Percentiles rank a stretch among this genome's conserved stretches.
phyloP scores from a whole-genome alignment of 768 basidiomycete genomes.

The Stropharia rugosoannulata region DNA sequence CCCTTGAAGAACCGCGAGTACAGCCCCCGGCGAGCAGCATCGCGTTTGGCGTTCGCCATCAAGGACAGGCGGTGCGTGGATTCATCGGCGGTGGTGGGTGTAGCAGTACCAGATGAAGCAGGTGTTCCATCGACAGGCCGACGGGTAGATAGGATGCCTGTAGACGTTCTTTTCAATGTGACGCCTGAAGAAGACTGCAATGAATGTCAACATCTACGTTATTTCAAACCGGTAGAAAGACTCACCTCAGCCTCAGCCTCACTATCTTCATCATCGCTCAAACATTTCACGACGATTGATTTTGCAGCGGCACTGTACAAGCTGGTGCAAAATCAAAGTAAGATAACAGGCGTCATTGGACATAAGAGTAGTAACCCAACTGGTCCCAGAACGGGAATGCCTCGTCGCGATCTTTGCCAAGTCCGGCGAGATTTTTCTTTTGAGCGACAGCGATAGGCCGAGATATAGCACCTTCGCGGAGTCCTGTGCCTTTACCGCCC shows the following conservation, averaged over 20 bases:
- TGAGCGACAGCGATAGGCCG: conserved; percentile 77
- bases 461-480: conserved; percentile 79
- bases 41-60: conserved; percentile 67
- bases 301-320: conserved; percentile 82
- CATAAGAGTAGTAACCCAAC: conserved; percentile 33
- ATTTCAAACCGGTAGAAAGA: not conserved
- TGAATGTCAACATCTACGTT: not conserved
- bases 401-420: conserved; percentile 93
- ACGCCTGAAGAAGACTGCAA: conserved; percentile 11
- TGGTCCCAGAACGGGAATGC: conserved; percentile 99
- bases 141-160: conserved; percentile 76
- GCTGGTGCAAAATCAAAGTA: conserved; percentile 34
- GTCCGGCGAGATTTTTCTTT: conserved; percentile 81
- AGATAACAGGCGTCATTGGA: not conserved
- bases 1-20: conserved; percentile 86
- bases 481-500: conserved; percentile 81
- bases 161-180: conserved; percentile 57
- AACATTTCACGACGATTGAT: conserved; percentile 72
- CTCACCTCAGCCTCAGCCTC: conserved; percentile 22
- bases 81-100: conserved; percentile 29
- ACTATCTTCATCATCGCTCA: conserved; percentile 50
- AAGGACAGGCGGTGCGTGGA: conserved; percentile 43
- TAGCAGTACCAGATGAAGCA: conserved; percentile 39
- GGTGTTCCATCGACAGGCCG: conserved; percentile 53
- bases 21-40: conserved; percentile 71